Percentiles rank a stretch among this genome's conserved stretches.
phyloP scores from a whole-genome alignment of 345 rosid genomes.

The Cardamine resedifolia region DNA sequence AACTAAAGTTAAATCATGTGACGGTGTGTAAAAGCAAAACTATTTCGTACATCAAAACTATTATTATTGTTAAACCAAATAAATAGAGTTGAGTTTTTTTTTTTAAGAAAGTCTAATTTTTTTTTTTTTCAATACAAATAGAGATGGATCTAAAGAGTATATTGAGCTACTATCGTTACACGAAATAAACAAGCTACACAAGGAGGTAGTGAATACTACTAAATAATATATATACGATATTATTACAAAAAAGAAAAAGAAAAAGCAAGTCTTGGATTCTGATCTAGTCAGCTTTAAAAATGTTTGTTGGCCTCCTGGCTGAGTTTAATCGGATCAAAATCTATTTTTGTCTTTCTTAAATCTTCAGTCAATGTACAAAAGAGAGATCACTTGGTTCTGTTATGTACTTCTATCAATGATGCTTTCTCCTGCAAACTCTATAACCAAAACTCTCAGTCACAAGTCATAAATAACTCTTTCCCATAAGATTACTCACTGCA shows the following conservation, averaged over 20 bases:
- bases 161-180: not conserved
- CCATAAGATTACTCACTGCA: not conserved
- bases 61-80: not conserved
- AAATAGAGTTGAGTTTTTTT: not conserved
- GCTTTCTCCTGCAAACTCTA: constrained; percentile 23
- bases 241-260: not conserved
- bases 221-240: not conserved
- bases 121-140: not conserved
- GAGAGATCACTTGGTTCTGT: constrained; percentile 21
- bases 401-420: constrained; percentile 20
- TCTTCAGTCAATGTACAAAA: constrained; percentile 7
- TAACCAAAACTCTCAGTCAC: constrained; percentile 4
- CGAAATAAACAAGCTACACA: constrained; percentile 5
- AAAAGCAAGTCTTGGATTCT: constrained; percentile 10
- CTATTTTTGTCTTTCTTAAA: not conserved
- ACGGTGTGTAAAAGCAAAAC: too few species aligned
- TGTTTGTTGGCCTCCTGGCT: not conserved
- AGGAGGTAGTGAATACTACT: not conserved
- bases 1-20: too few species aligned
- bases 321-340: constrained; percentile 4
- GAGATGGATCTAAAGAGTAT: not conserved
- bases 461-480: not conserved
- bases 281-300: constrained; percentile 3
- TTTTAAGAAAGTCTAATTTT: not conserved
- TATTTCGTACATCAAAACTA: too few species aligned